A percentile compares a stretch with the other conserved stretches of the same genome.
phyloP scores from a whole-genome alignment of 1,284 basidiomycete species.

The Fomitopsis palustris region DNA sequence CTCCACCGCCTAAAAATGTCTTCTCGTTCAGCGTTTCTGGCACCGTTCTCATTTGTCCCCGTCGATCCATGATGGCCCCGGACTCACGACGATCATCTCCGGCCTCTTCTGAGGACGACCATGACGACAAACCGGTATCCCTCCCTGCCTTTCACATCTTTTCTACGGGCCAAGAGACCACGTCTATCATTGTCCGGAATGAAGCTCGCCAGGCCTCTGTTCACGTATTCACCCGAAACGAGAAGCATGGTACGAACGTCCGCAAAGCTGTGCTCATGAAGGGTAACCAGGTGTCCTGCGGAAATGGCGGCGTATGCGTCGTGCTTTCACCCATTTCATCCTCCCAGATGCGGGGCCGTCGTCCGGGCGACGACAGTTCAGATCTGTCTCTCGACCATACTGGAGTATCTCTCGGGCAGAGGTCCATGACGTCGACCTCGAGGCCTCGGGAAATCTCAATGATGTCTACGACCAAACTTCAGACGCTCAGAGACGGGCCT shows the following conservation, averaged over 20 bases:
- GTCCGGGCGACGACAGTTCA: constrained; percentile 15
- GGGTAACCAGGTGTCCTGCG: constrained; percentile 52
- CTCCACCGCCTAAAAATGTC: constrained; percentile 56
- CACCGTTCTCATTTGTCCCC: constrained; percentile 56
- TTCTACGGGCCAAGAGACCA: constrained; percentile 56
- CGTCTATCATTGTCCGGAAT: constrained; percentile 53
- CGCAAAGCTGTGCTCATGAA: constrained; percentile 58
- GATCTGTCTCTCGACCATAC: constrained; percentile 31
- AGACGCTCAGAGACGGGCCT: constrained; percentile 49
- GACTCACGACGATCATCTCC: constrained; percentile 16
- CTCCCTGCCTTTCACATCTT: constrained; percentile 68
- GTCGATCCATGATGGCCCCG: constrained; percentile 24
- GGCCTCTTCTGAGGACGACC: constrained; percentile 28
- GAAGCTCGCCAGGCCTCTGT: constrained; percentile 47
- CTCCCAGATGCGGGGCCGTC: constrained; percentile 9
- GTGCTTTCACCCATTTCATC: constrained; percentile 33
- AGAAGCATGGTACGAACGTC: constrained; percentile 54
- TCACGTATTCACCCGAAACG: constrained; percentile 60
- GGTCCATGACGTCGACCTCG: constrained; percentile 20
- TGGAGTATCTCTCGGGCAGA: constrained; percentile 26
- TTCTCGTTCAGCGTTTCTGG: constrained; percentile 67
- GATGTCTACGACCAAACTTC: constrained; percentile 21
- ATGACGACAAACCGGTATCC: constrained; percentile 44
- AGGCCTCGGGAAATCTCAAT: constrained; percentile 23
- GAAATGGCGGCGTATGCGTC: constrained; percentile 56